Evolutionary conservation across 2,329 filamentous ascomycete species (phyloP).

Genomic region (Simplicillium aogashimaense): DNA sequence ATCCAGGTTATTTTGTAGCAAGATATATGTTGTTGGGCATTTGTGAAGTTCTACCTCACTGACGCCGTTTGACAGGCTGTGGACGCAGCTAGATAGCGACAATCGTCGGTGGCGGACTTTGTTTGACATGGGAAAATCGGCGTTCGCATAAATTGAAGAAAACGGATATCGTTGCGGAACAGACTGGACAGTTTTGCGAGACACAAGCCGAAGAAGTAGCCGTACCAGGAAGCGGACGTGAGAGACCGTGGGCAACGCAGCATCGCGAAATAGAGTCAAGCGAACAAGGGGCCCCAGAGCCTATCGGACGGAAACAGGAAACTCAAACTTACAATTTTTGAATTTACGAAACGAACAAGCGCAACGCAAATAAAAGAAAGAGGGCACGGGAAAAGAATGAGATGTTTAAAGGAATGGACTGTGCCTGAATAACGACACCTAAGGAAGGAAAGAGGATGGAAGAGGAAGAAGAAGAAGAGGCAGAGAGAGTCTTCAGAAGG

Average conservation of each 20-base stretch:
- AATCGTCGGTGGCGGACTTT: too few species aligned
- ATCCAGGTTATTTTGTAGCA: too few species aligned
- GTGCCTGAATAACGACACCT: slow-evolving; percentile 6
- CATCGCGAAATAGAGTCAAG: too few species aligned
- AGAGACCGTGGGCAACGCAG: neutral
- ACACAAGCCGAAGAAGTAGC: slow-evolving; percentile 1
- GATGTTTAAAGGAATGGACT: slow-evolving; percentile 9
- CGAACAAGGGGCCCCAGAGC: too few species aligned
- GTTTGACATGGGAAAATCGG: slow-evolving; percentile 2
- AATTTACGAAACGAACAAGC: slow-evolving; percentile 2
- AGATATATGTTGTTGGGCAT: too few species aligned
- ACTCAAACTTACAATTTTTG: neutral
- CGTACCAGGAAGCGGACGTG: slow-evolving; percentile 1
- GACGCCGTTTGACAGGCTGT: too few species aligned
- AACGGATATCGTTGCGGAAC: slow-evolving; percentile 3
- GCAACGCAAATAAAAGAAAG: slow-evolving; percentile 5
- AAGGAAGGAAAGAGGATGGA: slow-evolving; percentile 7
- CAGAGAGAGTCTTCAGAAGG: slow-evolving; percentile 1
- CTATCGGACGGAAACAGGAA: neutral
- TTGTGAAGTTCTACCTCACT: too few species aligned
- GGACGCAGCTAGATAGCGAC: too few species aligned
- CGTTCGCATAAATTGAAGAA: slow-evolving; percentile 6
- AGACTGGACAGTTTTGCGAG: slow-evolving; percentile 1
- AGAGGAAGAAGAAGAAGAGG: slow-evolving; percentile 1
- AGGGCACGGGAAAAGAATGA: slow-evolving; percentile 5